These are phyloP conservation scores for Evernia prunastri DNA, from an alignment of 495 filamentous ascomycete species.

Conservation along the genomic window DNA sequence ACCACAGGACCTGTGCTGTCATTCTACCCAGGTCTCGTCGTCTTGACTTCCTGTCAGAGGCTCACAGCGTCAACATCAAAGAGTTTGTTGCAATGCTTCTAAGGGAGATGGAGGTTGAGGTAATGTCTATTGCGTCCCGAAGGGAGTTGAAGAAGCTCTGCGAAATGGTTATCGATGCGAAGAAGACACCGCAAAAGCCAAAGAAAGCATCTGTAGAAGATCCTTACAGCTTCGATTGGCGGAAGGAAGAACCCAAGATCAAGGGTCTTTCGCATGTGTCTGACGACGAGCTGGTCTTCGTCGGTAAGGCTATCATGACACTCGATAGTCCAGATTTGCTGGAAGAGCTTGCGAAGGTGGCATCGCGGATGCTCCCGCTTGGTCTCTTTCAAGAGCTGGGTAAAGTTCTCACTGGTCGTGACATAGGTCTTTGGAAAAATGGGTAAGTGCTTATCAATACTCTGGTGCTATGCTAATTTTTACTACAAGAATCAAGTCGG, in stretches of 20 bases:
- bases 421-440: neutral
- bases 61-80: neutral
- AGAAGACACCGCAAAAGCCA: neutral
- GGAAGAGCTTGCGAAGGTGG: neutral
- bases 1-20: constrained; percentile 23
- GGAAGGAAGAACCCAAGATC: no score
- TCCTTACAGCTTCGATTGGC: neutral
- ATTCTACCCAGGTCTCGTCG: constrained; percentile 7
- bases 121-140: neutral
- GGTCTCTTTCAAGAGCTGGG: neutral
- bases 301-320: neutral
- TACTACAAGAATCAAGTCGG: neutral
- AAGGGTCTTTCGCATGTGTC: neutral
- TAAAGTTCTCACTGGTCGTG: neutral
- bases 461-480: neutral
- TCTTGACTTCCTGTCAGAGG: neutral
- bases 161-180: neutral
- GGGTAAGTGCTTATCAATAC: neutral
- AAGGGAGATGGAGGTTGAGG: neutral
- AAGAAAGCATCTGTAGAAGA: neutral
- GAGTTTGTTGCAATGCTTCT: neutral
- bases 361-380: neutral
- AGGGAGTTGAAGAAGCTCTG: constrained; percentile 3
- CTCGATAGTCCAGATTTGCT: neutral
- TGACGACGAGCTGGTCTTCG: neutral